Evolutionary conservation across 2,329 filamentous ascomycete species (phyloP).

Genomic region (Microcyclospora tardicrescens): DNA sequence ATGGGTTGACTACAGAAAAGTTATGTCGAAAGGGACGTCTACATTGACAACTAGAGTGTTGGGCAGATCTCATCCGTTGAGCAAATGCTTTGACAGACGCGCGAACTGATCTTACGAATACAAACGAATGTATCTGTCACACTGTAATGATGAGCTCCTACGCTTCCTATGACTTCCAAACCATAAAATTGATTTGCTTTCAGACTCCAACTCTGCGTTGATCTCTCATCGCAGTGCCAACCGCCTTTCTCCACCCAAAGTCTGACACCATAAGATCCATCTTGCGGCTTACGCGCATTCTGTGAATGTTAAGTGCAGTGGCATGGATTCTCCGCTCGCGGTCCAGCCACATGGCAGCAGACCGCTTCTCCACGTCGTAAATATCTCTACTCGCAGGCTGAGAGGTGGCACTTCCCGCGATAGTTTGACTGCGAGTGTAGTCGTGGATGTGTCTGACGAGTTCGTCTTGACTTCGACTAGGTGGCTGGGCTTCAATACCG

Average conservation of each 20-base stretch:
- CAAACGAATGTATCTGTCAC: too few relatives aligned
- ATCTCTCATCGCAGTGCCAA: too few relatives aligned
- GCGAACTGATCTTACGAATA: too few relatives aligned
- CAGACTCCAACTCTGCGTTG: too few relatives aligned
- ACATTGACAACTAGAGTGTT: too few relatives aligned
- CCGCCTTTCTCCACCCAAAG: constrained; percentile 7
- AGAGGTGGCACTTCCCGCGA: background rate
- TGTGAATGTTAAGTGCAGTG: constrained; percentile 22
- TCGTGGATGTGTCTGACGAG: background rate
- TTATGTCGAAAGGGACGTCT: too few relatives aligned
- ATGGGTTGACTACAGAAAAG: too few relatives aligned
- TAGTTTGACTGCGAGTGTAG: constrained; percentile 1
- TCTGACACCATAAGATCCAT: constrained; percentile 17
- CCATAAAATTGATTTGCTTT: too few relatives aligned
- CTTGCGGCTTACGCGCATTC: constrained; percentile 8
- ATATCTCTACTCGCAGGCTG: constrained; percentile 3
- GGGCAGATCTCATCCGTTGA: too few relatives aligned
- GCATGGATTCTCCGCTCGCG: constrained; percentile 24
- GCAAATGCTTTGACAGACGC: too few relatives aligned
- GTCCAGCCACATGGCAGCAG: constrained; percentile 23
- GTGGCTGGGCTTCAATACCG: constrained; percentile 7
- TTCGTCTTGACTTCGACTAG: background rate
- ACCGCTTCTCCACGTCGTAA: constrained; percentile 14
- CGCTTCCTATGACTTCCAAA: too few relatives aligned
- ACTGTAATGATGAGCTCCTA: too few relatives aligned